Conservation (phyloP, 108 stramenopile species). For the Skeletonema potamos region DNA sequence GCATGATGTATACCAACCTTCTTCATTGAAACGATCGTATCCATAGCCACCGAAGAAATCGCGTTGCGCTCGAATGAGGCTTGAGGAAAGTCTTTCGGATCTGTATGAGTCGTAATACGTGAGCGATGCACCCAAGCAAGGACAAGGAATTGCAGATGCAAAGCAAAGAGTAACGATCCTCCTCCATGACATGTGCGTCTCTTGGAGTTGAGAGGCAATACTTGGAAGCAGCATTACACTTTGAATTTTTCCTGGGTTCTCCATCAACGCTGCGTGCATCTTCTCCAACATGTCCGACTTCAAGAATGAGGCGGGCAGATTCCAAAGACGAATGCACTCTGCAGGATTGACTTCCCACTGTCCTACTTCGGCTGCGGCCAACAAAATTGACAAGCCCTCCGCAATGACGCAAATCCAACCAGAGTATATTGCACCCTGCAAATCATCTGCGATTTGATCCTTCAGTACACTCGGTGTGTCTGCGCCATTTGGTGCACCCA, state of each 20-base stretch:
- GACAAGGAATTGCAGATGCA: constrained; percentile 79
- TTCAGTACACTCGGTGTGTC: constrained; percentile 68
- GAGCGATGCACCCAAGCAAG: constrained; percentile 84
- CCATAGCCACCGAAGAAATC: constrained; percentile 97
- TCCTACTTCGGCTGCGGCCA: constrained; percentile 70
- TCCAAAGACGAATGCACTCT: constrained; percentile 91
- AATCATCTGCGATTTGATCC: constrained; percentile 80
- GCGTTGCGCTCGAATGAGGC: constrained; percentile 91
- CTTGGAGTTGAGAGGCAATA: constrained; percentile 66
- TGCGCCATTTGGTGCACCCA: constrained; percentile 56
- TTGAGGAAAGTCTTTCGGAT: constrained; percentile 69
- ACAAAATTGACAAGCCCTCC: constrained; percentile 89
- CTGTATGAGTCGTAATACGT: constrained; percentile 92
- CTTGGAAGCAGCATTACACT: constrained; percentile 84
- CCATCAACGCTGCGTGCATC: constrained; percentile 72
- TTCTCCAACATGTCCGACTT: constrained; percentile 78
- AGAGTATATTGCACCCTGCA: constrained; percentile 86
- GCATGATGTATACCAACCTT: constrained; percentile 58
- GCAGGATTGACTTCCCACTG: constrained; percentile 85
- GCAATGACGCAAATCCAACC: constrained; percentile 92
- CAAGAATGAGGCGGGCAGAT: constrained; percentile 90
- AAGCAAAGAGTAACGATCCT: constrained; percentile 82
- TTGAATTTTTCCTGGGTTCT: constrained; percentile 49
- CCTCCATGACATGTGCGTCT: constrained; percentile 75
- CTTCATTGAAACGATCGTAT: constrained; percentile 70